phyloP scores from a whole-genome alignment of 805 yeast genomes.

The Suhomyces vadensis region DNA sequence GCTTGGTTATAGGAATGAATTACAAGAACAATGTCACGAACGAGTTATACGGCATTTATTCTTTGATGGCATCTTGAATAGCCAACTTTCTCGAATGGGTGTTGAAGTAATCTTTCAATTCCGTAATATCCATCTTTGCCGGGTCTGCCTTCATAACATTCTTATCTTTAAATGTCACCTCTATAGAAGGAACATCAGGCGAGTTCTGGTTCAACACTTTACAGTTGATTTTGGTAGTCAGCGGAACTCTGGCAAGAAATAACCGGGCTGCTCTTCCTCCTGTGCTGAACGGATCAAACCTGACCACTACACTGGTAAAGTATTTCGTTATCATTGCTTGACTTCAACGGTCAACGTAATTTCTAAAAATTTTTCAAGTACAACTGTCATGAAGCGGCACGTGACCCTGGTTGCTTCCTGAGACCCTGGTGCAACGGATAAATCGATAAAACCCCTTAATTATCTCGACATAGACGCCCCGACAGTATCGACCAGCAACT shows the following conservation, averaged over 20 bases:
- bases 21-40: too few relatives aligned
- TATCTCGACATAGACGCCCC: too few relatives aligned
- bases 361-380: not conserved
- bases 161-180: constrained; percentile 81
- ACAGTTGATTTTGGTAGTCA: constrained; percentile 64
- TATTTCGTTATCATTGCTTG: constrained; percentile 83
- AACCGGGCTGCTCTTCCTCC: constrained; percentile 73
- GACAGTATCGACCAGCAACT: too few relatives aligned
- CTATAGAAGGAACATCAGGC: constrained; percentile 56
- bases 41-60: constrained; percentile 12
- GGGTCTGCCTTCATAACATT: constrained; percentile 70
- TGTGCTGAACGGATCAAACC: constrained; percentile 72
- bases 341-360: not conserved
- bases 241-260: constrained; percentile 79
- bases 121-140: constrained; percentile 57
- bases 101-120: constrained; percentile 67
- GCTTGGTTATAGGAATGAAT: too few relatives aligned
- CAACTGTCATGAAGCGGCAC: not conserved
- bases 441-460: too few relatives aligned
- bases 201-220: constrained; percentile 55
- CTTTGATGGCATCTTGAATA: constrained; percentile 66
- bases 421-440: too few relatives aligned
- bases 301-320: constrained; percentile 73
- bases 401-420: too few relatives aligned
- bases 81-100: constrained; percentile 79